These are phyloP conservation scores for Euphorbia lathyris DNA, from an alignment of 345 rosid genomes.

Conservation along the genomic window DNA sequence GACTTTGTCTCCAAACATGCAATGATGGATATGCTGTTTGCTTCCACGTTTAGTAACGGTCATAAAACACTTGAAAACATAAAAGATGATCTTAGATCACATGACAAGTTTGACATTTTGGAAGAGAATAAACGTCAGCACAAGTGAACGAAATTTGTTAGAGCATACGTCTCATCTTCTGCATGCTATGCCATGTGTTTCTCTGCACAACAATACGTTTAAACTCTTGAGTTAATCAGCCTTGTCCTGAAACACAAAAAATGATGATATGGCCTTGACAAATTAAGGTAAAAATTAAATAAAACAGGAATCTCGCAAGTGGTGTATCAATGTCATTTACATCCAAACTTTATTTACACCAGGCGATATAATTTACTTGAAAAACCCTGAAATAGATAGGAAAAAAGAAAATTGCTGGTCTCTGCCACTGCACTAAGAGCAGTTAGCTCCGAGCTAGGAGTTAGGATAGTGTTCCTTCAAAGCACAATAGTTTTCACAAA, in stretches of 20 bases:
- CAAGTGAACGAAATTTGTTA: too few relatives aligned
- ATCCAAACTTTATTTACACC: constrained; percentile 17
- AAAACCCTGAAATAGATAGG: neutral
- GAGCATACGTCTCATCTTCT: too few relatives aligned
- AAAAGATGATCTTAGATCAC: too few relatives aligned
- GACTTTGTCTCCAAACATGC: neutral
- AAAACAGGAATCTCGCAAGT: neutral
- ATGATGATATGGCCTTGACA: too few relatives aligned
- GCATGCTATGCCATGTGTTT: too few relatives aligned
- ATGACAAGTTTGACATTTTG: too few relatives aligned
- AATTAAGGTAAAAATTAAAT: too few relatives aligned
- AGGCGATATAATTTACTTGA: constrained; percentile 7
- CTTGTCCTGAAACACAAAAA: too few relatives aligned
- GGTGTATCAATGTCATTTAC: constrained; percentile 13
- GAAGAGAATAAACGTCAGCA: too few relatives aligned
- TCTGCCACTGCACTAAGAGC: constrained; percentile 6
- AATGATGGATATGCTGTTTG: neutral
- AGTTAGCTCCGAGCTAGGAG: constrained; percentile 14
- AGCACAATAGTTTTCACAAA: constrained; percentile 6
- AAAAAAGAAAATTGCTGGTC: neutral
- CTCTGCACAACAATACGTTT: too few relatives aligned
- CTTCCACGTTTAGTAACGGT: neutral
- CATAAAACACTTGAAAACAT: too few relatives aligned
- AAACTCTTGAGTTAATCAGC: too few relatives aligned
- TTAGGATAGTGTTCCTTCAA: constrained; percentile 3